These are phyloP conservation scores for Hypoxylon cercidicola DNA, from an alignment of 495 filamentous ascomycete genomes.

Conservation along the genomic window DNA sequence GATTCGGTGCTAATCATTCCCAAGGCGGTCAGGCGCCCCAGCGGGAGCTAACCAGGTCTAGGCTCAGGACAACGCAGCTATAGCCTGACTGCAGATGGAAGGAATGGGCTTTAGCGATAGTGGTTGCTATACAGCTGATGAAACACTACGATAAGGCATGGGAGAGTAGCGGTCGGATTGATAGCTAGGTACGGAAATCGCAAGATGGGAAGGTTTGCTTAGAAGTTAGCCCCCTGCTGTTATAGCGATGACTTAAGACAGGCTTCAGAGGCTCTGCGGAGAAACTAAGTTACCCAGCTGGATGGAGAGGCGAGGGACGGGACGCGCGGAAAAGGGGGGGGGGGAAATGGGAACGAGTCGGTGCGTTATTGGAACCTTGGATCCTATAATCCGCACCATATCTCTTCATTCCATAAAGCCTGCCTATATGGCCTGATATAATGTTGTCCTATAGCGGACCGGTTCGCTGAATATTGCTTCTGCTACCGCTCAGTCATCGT, in stretches of 20 bases:
- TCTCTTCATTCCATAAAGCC: background rate
- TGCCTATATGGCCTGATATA: constrained; percentile 11
- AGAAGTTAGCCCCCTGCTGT: background rate
- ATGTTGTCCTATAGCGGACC: constrained; percentile 25
- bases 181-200: background rate
- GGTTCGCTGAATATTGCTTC: constrained; percentile 42
- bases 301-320: constrained; percentile 32
- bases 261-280: constrained; percentile 29
- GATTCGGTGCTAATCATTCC: constrained; percentile 39
- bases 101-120: constrained; percentile 25
- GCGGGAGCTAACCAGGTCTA: constrained; percentile 38
- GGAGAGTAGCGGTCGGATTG: constrained; percentile 33
- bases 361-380: constrained; percentile 23
- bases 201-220: constrained; percentile 1
- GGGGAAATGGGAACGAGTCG: constrained; percentile 20
- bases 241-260: constrained; percentile 11
- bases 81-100: constrained; percentile 42
- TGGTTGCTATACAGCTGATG: constrained; percentile 34
- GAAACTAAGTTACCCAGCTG: constrained; percentile 29
- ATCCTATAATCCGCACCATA: constrained; percentile 6
- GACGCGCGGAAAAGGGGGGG: constrained; percentile 36
- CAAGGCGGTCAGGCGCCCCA: constrained; percentile 38
- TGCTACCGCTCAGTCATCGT: constrained; percentile 24
- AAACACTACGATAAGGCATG: constrained; percentile 26
- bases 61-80: constrained; percentile 33